Base-by-base conservation (phyloP, 306 rosid species). In the Morella rubra region DNA sequence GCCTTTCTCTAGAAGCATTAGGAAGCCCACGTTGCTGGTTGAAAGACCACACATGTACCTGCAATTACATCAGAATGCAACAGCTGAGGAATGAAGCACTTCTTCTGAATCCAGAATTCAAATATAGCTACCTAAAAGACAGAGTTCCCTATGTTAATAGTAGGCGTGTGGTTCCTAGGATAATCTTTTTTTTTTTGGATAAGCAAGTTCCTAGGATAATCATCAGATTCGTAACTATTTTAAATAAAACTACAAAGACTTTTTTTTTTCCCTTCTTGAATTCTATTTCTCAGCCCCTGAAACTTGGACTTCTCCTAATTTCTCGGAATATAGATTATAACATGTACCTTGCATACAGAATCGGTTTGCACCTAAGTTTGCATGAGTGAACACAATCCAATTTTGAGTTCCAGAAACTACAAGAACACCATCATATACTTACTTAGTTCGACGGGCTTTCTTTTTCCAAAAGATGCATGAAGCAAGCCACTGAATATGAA, bases 381-480 rank as follows among this genome's bases (percentile, higher is more conserved):
- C n/a, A n/a, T n/a, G n/a, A n/a, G n/a, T n/a, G n/a, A n/a, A n/a
- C n/a, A n/a, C n/a, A n/a, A n/a, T n/a, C n/a, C n/a, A n/a, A n/a
- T n/a, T n/a, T n/a, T n/a, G n/a, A n/a, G n/a, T n/a, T n/a, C n/a
- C n/a, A n/a, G n/a, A n/a, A n/a, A n/a, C n/a, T n/a, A n/a, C n/a
- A n/a, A n/a, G n/a, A n/a, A 62, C 11, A 15, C 3, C 37, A 20
- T 62, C 20, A 37, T 62, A 54, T 77, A 83, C 99, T 89, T 92
- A 96, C 98, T 91, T 96, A 98, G 96, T 89, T 80, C 81, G 87
- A 14, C 71, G 83, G 50, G 96, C 90, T 84, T 69, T 89, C 85
- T 83, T 90, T 82, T 88, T 92, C 99, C 99, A 92, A 84, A 90
- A 87, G 77, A 89, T 83, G 44, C 87, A 66, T 71, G 93, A 85